phyloP scores from a whole-genome alignment of 1,284 basidiomycete species.

The Meira nashicola region DNA sequence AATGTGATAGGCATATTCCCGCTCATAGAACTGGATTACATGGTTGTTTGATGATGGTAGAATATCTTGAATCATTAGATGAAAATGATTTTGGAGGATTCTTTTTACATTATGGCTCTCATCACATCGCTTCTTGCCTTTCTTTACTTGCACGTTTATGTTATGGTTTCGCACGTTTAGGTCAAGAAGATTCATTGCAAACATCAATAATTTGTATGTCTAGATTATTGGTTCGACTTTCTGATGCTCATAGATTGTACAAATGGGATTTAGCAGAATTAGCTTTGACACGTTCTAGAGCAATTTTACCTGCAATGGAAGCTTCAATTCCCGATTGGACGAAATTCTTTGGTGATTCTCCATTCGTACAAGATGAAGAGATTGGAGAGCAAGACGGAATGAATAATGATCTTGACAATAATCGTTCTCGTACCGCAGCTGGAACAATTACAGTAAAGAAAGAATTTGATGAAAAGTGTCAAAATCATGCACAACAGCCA shows the following conservation, averaged over 20 bases:
- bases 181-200: neutral
- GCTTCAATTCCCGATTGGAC: neutral
- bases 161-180: neutral
- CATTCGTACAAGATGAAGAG: neutral
- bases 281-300: neutral
- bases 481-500: neutral
- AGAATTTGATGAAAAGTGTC: neutral
- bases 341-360: neutral
- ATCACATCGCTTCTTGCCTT: constrained; percentile 1
- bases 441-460: neutral
- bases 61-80: constrained; percentile 9
- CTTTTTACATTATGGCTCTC: constrained; percentile 9
- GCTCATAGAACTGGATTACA: constrained; percentile 8
- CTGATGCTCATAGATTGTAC: neutral
- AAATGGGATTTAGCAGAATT: constrained; percentile 8
- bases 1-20: constrained; percentile 7
- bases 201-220: neutral
- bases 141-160: neutral
- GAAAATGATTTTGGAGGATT: constrained; percentile 3
- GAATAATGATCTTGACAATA: neutral
- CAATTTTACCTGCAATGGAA: neutral
- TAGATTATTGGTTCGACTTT: neutral
- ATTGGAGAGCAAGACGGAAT: neutral
- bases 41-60: constrained; percentile 11
- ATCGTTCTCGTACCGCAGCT: neutral